A percentile compares a stretch with the other conserved stretches of the same genome.
These are phyloP conservation scores for Candolleomyces efflorescens DNA, from an alignment of 768 basidiomycete species.

Conservation along the genomic window DNA sequence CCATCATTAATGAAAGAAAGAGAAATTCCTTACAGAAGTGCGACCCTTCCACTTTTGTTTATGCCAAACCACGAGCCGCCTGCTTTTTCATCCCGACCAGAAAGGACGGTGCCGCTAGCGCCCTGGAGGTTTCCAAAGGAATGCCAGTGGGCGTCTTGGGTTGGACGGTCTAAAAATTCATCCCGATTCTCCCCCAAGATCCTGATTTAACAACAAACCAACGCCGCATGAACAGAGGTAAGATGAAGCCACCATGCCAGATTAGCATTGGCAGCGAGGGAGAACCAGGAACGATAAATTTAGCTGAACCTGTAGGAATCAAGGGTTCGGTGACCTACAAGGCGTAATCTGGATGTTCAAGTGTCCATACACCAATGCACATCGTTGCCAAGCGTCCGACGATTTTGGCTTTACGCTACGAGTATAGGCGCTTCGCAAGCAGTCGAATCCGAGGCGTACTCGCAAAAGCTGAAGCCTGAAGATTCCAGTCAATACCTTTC, in stretches of 20 bases:
- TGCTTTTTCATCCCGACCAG: constrained; percentile 67
- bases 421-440: background rate
- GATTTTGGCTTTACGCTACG: background rate
- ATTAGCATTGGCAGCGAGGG: background rate
- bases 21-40: constrained; percentile 55
- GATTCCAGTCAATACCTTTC: background rate
- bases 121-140: constrained; percentile 41
- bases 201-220: constrained; percentile 29
- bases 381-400: constrained; percentile 30
- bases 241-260: background rate
- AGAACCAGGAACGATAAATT: background rate
- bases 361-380: constrained; percentile 78
- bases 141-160: constrained; percentile 63
- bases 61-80: constrained; percentile 86
- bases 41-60: constrained; percentile 58
- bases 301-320: background rate
- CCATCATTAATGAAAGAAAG: constrained; percentile 1
- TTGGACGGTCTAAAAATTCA: constrained; percentile 66
- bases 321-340: constrained; percentile 48
- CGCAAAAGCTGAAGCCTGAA: background rate
- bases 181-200: constrained; percentile 77
- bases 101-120: constrained; percentile 45
- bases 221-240: constrained; percentile 7
- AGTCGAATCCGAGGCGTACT: background rate
- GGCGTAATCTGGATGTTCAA: constrained; percentile 73